Evolutionary conservation across 805 yeast genomes (phyloP), one percentile per base, ranked within the genome.

Genomic region (Saccharomycopsis selenospora): DNA sequence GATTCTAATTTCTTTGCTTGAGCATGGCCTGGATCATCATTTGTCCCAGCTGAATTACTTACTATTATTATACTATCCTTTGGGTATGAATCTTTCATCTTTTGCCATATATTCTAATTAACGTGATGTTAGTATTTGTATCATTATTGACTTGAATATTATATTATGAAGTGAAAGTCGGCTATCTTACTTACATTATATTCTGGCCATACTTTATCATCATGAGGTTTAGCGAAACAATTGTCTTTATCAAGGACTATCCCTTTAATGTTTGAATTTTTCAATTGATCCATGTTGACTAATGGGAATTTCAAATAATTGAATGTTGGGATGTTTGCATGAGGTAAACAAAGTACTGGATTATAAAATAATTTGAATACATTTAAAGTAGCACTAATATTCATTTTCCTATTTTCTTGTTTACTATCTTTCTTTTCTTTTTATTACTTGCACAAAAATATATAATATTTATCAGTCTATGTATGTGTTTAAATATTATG

Each of bases 161-260:
- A 22, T 27, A 24, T 4, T 13, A 18, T 40, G 6, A 3, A 7
- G 3, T 7, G 4, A 30, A 2, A 38, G 30, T 6, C 36, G 18
- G 26, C 42, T 41, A 43, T 25, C 43, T 18, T 54, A 65, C 68
- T 59, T 57, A 64, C 67, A 11, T 57, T 55, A 54, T 89, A 90
- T 1, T 68, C 85, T 0, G 85, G 88, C 85, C 87, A 89, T 1
- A 91, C 85, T 50, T 77, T 75, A 51, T 82, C 84, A 51, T 80
- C 85, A 48, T 86, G 85, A 29, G 90, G 90, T 50, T 76, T 74
- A 3, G 99, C 95, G 62, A 93, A 85, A 60, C 98, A 91, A 63
- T 93, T 93, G 66, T 93, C 99, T 62, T 93, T 93, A 61, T 93
- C 99, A 23, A 93, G 69, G 0, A 93, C 91, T 1, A 90, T 73